These are phyloP conservation scores for Backusella westeae DNA, from an alignment of 192 early-diverging fungal genomes.

Conservation along the genomic window DNA sequence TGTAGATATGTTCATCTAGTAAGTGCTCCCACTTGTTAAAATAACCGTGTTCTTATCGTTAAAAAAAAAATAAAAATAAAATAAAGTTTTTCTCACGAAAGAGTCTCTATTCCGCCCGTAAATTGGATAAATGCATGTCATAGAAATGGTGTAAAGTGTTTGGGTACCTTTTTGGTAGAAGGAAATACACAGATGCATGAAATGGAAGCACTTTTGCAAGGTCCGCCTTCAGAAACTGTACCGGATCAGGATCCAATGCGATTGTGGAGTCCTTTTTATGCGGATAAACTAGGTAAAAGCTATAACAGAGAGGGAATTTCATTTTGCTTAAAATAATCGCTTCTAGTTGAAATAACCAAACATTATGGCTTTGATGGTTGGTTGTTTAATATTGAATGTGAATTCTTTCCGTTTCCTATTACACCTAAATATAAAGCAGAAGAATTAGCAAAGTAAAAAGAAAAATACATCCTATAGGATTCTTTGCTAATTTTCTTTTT, in stretches of 20 bases:
- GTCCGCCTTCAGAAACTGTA: constrained; percentile 15
- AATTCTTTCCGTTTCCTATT: constrained; percentile 29
- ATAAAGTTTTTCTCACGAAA: constrained; percentile 53
- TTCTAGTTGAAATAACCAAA: constrained; percentile 49
- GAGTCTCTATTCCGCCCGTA: constrained; percentile 57
- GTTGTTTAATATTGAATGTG: constrained; percentile 66
- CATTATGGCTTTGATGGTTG: constrained; percentile 70
- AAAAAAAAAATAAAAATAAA: no score
- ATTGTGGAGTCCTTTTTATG: constrained; percentile 48
- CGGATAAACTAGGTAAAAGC: constrained; percentile 51
- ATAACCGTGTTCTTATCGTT: no score
- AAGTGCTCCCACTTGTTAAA: not conserved
- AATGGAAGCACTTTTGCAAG: constrained; percentile 52
- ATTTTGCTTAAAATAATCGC: no score
- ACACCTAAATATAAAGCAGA: constrained; percentile 25
- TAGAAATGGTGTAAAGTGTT: constrained; percentile 52
- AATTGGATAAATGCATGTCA: constrained; percentile 65
- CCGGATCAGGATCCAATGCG: constrained; percentile 30
- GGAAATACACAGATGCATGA: constrained; percentile 49
- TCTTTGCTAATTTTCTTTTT: no score
- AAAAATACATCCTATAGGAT: not conserved
- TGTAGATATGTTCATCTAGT: constrained; percentile 65
- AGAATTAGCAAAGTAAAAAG: constrained; percentile 21
- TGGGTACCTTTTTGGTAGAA: constrained; percentile 66
- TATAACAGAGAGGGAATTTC: no score